Evolutionary conservation across 768 basidiomycete species (phyloP).

Genomic region (Asterophora lycoperdoides): DNA sequence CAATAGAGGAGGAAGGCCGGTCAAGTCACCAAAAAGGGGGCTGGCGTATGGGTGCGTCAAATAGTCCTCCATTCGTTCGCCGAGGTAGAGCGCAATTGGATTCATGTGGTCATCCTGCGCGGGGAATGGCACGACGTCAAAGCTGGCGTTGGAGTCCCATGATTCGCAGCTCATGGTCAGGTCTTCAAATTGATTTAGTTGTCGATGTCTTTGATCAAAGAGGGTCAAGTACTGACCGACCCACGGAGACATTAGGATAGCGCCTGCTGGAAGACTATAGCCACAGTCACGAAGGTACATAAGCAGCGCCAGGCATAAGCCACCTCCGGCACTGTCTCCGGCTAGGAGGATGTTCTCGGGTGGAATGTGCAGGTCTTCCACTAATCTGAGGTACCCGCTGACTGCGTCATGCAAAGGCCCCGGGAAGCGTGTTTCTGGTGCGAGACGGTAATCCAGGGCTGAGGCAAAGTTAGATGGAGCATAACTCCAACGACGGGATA

Average conservation of each 20-base stretch:
- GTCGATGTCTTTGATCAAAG: not conserved
- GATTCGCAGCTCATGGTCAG: constrained; percentile 96
- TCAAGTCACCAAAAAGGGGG: constrained; percentile 88
- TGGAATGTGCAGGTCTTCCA: constrained; percentile 85
- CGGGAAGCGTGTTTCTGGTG: constrained; percentile 93
- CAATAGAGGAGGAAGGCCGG: constrained; percentile 82
- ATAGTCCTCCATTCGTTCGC: constrained; percentile 72
- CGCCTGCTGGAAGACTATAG: constrained; percentile 80
- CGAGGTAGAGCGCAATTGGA: constrained; percentile 92
- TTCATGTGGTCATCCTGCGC: constrained; percentile 80
- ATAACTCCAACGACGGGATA: not conserved
- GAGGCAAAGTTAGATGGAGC: constrained; percentile 3
- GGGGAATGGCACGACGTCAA: constrained; percentile 76
- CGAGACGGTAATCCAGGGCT: constrained; percentile 95
- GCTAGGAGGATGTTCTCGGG: constrained; percentile 85
- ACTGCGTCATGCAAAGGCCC: constrained; percentile 86
- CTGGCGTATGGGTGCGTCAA: constrained; percentile 96
- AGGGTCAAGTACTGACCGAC: constrained; percentile 61
- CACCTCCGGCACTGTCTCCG: constrained; percentile 95
- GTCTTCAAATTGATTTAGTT: constrained; percentile 40
- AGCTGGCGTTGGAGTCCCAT: constrained; percentile 93
- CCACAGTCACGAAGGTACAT: constrained; percentile 94
- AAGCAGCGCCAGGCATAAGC: constrained; percentile 74
- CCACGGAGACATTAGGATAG: constrained; percentile 92
- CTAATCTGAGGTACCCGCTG: constrained; percentile 78